Conservation (phyloP, 352 stramenopile species). For the Paralagenidium karlingii region DNA sequence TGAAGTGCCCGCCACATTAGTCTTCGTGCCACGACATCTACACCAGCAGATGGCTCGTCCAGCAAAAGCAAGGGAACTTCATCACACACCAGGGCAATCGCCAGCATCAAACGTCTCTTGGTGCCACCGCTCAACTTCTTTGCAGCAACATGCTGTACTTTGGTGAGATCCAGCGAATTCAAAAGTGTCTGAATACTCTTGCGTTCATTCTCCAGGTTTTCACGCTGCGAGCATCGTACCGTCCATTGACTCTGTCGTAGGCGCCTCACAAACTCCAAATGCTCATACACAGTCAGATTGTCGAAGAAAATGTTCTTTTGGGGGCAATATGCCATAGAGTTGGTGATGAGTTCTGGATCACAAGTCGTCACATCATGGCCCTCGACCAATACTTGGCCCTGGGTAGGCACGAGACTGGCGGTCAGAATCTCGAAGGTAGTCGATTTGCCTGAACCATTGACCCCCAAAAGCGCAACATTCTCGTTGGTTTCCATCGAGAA, state of each 20-base stretch:
- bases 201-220: not conserved
- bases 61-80: slow-evolving; percentile 51
- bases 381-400: slow-evolving; percentile 40
- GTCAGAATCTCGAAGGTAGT: slow-evolving; percentile 96
- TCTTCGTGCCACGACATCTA: slow-evolving; percentile 64
- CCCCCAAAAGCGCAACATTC: slow-evolving; percentile 86
- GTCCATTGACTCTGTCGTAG: slow-evolving; percentile 9
- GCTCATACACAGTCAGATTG: slow-evolving; percentile 57
- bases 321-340: slow-evolving; percentile 66
- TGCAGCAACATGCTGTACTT: slow-evolving; percentile 36
- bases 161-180: slow-evolving; percentile 39
- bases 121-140: slow-evolving; percentile 69
- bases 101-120: slow-evolving; percentile 70
- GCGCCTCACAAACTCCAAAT: slow-evolving; percentile 56
- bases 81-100: slow-evolving; percentile 46
- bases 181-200: slow-evolving; percentile 18
- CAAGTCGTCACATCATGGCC: slow-evolving; percentile 37
- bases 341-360: slow-evolving; percentile 32
- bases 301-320: slow-evolving; percentile 68
- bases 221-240: slow-evolving; percentile 14
- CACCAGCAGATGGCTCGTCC: slow-evolving; percentile 69
- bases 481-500: slow-evolving; percentile 80
- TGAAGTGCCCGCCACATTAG: slow-evolving; percentile 72
- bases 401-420: slow-evolving; percentile 71
- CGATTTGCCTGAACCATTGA: slow-evolving; percentile 95